Base-by-base conservation (phyloP, 768 basidiomycete genomes). In the Tephrocybe rancida region DNA sequence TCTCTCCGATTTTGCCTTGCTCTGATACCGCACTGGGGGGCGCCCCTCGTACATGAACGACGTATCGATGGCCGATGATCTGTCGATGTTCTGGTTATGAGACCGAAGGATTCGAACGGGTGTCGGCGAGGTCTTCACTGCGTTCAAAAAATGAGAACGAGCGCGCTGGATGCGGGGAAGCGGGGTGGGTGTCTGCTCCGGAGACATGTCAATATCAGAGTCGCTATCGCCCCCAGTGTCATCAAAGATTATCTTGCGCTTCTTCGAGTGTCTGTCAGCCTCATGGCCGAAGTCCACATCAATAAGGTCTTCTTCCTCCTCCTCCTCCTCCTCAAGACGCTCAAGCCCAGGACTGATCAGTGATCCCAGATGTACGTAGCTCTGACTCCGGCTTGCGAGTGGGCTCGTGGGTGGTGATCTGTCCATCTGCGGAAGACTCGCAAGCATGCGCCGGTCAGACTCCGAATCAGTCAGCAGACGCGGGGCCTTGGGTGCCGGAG, bases 371-470 rank as follows among this genome's bases (percentile, higher is more conserved):
- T 61, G 48, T 29, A 48, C 54, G 18, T 53, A 30, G 19, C 61
- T 62, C 43, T 59, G 63, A 29, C 61, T 64, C 14, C 68, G 65
- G 53, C 63, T 63, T 13, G 69, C 70, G 44, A 76, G 55, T 1
- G 75, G 75, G 49, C 74, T 76, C 9, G 67, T 66, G 0, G 73
- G 70, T 13, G 74, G 71, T 21, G 69, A 70, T 9, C 56, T 58
- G 19, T 62, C 25, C 46, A 60, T 57, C 21, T 59, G 54, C 11
- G 44, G 46, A 29, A 61, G 47, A 22, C 53, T 41, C 34, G 44
- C 61, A 21, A 22, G 29, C 42, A 55, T 32, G 16, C 38, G 25
- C 21, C 24, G 48, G 42, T 58, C 55, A 27, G 42, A 21, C 14
- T 44, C 46, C 16, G 29, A 45, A 38, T 59, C 62, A 7, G 54